These are phyloP conservation scores for Globisporangium polare DNA, from an alignment of 352 stramenopile species.

Conservation along the genomic window DNA sequence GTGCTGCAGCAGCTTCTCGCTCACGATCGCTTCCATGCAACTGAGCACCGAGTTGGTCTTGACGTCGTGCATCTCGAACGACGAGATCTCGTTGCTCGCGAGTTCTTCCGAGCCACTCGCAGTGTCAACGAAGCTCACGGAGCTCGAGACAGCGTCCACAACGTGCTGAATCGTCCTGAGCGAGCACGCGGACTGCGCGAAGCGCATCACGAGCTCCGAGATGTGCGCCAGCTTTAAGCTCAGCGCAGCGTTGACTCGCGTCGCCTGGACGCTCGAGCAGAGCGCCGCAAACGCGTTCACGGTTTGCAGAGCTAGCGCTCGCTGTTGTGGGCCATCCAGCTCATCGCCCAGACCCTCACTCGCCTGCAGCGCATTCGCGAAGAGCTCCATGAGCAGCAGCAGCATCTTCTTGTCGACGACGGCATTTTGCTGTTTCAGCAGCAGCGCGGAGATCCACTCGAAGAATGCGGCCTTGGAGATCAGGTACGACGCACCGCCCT, in stretches of 20 bases:
- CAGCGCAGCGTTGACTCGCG: constrained; percentile 8
- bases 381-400: constrained; percentile 35
- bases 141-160: constrained; percentile 12
- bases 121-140: not conserved
- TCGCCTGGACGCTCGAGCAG: constrained; percentile 8
- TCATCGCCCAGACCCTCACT: constrained; percentile 17
- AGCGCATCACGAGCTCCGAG: constrained; percentile 26
- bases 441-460: constrained; percentile 50
- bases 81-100: not conserved
- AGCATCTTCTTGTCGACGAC: constrained; percentile 15
- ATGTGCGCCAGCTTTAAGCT: constrained; percentile 21
- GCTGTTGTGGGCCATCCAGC: constrained; percentile 35
- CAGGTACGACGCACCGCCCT: constrained; percentile 42
- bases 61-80: not conserved
- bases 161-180: constrained; percentile 32
- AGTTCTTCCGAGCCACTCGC: not conserved
- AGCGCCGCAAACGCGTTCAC: constrained; percentile 44
- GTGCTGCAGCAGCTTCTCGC: constrained; percentile 35
- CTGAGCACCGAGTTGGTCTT: constrained; percentile 14
- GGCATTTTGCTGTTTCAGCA: constrained; percentile 20
- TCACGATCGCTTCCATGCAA: constrained; percentile 35
- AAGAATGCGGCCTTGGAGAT: constrained; percentile 62
- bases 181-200: constrained; percentile 31
- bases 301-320: constrained; percentile 29
- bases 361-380: constrained; percentile 29